These are phyloP conservation scores for Phaeodactylum tricornutum DNA, from an alignment of 108 stramenopile species.

Conservation along the genomic window DNA sequence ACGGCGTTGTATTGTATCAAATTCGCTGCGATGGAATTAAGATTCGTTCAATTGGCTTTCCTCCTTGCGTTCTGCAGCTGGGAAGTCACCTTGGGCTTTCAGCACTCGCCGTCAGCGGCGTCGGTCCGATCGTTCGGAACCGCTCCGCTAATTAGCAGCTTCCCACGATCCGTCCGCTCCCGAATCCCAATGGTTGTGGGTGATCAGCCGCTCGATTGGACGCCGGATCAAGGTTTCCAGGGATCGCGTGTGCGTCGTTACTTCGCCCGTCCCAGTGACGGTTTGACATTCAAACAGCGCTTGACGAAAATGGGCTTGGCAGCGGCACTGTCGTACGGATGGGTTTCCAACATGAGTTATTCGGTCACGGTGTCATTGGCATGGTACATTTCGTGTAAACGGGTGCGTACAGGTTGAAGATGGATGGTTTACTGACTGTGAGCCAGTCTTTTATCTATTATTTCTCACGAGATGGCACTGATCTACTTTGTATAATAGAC, in stretches of 20 bases:
- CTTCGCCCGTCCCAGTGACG: not conserved
- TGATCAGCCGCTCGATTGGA: not conserved
- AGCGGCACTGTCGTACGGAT: constrained; percentile 80
- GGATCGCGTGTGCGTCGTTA: not conserved
- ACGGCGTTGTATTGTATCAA: too few species aligned
- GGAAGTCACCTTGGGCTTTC: too few species aligned
- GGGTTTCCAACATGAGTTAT: constrained; percentile 78
- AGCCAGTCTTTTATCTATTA: not conserved
- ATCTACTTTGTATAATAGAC: constrained; percentile 38
- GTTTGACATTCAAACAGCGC: constrained; percentile 20
- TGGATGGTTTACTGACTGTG: not conserved
- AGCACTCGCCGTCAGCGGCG: too few species aligned
- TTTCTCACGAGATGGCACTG: not conserved
- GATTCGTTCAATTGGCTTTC: too few species aligned
- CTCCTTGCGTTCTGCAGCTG: too few species aligned
- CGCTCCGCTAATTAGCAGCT: not conserved
- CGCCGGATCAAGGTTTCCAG: not conserved
- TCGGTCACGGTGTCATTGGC: constrained; percentile 61
- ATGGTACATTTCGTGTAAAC: constrained; percentile 52
- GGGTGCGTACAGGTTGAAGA: constrained; percentile 12
- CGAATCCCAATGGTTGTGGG: not conserved
- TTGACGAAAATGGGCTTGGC: constrained; percentile 73
- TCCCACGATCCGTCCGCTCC: not conserved
- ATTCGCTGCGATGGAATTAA: too few species aligned
- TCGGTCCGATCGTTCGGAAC: too few species aligned